These are phyloP conservation scores for Leccinum rimulosum DNA, from an alignment of 768 basidiomycete genomes.

Conservation along the genomic window DNA sequence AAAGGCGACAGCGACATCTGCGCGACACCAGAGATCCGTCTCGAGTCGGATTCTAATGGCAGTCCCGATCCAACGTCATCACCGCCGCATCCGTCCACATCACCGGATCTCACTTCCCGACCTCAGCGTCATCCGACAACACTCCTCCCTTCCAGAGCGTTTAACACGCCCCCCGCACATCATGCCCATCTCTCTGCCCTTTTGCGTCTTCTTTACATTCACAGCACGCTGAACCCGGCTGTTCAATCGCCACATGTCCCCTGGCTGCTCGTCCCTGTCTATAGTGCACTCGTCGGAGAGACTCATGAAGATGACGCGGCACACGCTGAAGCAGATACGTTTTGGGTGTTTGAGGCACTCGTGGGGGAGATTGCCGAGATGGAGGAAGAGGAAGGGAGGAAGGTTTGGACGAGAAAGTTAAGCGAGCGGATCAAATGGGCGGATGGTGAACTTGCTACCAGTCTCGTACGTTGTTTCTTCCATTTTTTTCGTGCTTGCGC, in stretches of 20 bases:
- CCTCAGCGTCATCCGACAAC: slow-evolving; percentile 38
- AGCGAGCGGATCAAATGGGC: slow-evolving; percentile 59
- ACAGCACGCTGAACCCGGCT: slow-evolving; percentile 69
- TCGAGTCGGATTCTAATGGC: slow-evolving; percentile 30
- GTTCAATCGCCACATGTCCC: slow-evolving; percentile 66
- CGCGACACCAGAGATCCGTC: slow-evolving; percentile 41
- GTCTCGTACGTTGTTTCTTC: slow-evolving; percentile 44
- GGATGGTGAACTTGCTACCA: slow-evolving; percentile 58
- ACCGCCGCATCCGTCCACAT: slow-evolving; percentile 31
- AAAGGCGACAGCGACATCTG: slow-evolving; percentile 22
- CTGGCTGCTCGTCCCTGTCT: slow-evolving; percentile 67
- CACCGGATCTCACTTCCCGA: slow-evolving; percentile 30
- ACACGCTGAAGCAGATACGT: slow-evolving; percentile 77
- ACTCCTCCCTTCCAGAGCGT: slow-evolving; percentile 45
- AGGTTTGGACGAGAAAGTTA: slow-evolving; percentile 60
- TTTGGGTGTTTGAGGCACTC: slow-evolving; percentile 78
- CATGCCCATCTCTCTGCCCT: slow-evolving; percentile 61
- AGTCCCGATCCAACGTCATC: slow-evolving; percentile 2
- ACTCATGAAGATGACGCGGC: slow-evolving; percentile 56
- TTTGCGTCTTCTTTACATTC: slow-evolving; percentile 68
- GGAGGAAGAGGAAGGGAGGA: slow-evolving; percentile 64
- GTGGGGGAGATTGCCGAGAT: slow-evolving; percentile 71
- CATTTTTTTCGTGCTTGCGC: background rate
- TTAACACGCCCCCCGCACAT: slow-evolving; percentile 48
- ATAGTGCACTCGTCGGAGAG: slow-evolving; percentile 60